Conservation (phyloP, 352 stramenopile species). For the Phytophthora chlamydospora region DNA sequence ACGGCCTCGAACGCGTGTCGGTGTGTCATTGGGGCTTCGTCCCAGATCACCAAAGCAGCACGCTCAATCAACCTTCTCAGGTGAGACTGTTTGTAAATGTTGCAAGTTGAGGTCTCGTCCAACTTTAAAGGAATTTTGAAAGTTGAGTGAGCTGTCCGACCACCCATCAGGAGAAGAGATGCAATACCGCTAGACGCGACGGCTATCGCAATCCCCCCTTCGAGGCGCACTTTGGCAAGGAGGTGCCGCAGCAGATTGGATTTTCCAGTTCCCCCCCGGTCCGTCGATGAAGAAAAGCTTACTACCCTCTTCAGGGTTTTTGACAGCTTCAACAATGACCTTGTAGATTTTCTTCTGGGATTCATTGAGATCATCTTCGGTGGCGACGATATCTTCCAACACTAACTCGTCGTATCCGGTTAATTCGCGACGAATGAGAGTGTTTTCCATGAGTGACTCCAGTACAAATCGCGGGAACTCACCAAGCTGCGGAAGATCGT, state of each 20-base stretch:
- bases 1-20: slow-evolving; percentile 26
- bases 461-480: slow-evolving; percentile 9
- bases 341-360: slow-evolving; percentile 25
- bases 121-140: slow-evolving; percentile 44
- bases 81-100: slow-evolving; percentile 27
- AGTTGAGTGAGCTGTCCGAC: slow-evolving; percentile 38
- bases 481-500: slow-evolving; percentile 13
- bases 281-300: slow-evolving; percentile 43
- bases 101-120: slow-evolving; percentile 14
- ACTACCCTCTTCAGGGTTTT: background rate
- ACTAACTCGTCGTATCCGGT: slow-evolving; percentile 6
- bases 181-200: slow-evolving; percentile 42
- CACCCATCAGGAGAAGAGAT: slow-evolving; percentile 31
- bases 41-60: slow-evolving; percentile 15
- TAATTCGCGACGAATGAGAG: slow-evolving; percentile 5
- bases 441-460: slow-evolving; percentile 11
- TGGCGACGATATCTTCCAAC: slow-evolving; percentile 10
- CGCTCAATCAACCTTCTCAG: slow-evolving; percentile 12
- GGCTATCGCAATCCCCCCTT: slow-evolving; percentile 28
- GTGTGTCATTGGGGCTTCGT: slow-evolving; percentile 15
- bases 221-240: slow-evolving; percentile 24
- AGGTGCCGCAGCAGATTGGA: slow-evolving; percentile 33
- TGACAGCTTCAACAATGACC: slow-evolving; percentile 14
- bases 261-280: slow-evolving; percentile 44
- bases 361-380: slow-evolving; percentile 2